Conservation (phyloP, 345 rosid genomes). For the Dipteronia sinensis region DNA sequence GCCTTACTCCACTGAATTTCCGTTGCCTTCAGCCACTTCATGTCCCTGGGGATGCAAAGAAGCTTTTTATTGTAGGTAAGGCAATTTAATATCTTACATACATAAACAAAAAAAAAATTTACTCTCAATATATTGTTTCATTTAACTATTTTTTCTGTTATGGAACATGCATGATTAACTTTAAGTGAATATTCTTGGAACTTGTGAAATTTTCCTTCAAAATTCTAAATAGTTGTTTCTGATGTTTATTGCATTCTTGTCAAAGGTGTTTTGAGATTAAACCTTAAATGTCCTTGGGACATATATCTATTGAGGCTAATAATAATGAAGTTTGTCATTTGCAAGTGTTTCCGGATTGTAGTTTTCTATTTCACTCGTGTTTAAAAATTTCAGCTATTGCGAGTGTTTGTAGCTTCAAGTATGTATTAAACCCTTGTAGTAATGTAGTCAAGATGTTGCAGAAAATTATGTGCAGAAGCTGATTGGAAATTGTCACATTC, state of each 20-base stretch:
- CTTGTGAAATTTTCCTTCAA: not conserved
- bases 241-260: not conserved
- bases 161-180: not conserved
- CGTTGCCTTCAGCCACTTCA: slow-evolving; percentile 51
- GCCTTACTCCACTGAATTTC: slow-evolving; percentile 62
- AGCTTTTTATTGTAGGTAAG: slow-evolving; percentile 81
- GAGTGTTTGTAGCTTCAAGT: not conserved
- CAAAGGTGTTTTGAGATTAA: not conserved
- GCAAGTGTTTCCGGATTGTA: slow-evolving; percentile 5
- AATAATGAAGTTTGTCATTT: not conserved
- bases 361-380: not conserved
- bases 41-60: slow-evolving; percentile 81
- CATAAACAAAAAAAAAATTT: not conserved
- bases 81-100: not conserved
- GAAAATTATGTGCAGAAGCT: slow-evolving; percentile 70
- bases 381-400: not conserved
- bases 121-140: not conserved
- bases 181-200: not conserved
- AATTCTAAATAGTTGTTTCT: not conserved
- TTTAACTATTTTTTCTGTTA: not conserved
- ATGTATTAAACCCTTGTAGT: slow-evolving; percentile 13
- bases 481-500: slow-evolving; percentile 85
- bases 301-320: not conserved
- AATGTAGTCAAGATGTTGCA: slow-evolving; percentile 33
- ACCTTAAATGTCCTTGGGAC: not conserved